A percentile compares a stretch with the other conserved stretches of the same genome.
phyloP scores from a whole-genome alignment of 208 protist species.

The Polymyxa betae region DNA sequence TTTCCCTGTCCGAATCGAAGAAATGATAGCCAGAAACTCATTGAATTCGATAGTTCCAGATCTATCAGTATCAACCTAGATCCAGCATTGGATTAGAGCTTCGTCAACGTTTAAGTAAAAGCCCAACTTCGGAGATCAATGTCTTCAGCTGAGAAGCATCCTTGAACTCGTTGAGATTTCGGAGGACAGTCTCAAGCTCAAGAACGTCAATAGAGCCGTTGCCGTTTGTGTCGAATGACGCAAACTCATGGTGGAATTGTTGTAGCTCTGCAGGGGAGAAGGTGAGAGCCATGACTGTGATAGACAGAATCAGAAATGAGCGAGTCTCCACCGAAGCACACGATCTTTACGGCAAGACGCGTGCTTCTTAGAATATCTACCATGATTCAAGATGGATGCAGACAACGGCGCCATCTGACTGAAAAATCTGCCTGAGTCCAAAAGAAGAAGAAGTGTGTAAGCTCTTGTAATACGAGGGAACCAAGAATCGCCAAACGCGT shows the following conservation, averaged over 20 bases:
- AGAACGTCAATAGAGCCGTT: slow-evolving; percentile 46
- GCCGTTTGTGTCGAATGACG: slow-evolving; percentile 57
- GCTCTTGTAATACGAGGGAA: no score
- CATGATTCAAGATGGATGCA: no score
- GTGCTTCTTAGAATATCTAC: no score
- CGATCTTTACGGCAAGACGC: no score
- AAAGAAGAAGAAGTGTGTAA: no score
- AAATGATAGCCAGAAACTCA: slow-evolving; percentile 59
- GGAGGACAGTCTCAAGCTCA: slow-evolving; percentile 47
- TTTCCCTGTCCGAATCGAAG: slow-evolving; percentile 36
- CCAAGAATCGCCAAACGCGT: no score
- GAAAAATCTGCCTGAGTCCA: no score
- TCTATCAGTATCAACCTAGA: slow-evolving; percentile 57
- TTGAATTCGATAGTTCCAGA: slow-evolving; percentile 51
- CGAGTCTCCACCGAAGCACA: no score
- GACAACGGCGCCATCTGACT: no score
- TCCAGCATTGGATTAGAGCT: background rate
- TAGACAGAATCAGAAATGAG: no score
- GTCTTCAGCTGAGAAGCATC: slow-evolving; percentile 32
- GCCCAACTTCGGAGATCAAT: slow-evolving; percentile 20
- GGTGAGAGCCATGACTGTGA: slow-evolving; percentile 23
- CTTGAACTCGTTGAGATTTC: slow-evolving; percentile 59
- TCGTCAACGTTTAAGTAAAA: background rate
- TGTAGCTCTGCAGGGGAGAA: slow-evolving; percentile 53
- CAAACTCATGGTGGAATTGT: slow-evolving; percentile 54